phyloP scores from a whole-genome alignment of 1,284 basidiomycete genomes.

The Ustilago lituana region DNA sequence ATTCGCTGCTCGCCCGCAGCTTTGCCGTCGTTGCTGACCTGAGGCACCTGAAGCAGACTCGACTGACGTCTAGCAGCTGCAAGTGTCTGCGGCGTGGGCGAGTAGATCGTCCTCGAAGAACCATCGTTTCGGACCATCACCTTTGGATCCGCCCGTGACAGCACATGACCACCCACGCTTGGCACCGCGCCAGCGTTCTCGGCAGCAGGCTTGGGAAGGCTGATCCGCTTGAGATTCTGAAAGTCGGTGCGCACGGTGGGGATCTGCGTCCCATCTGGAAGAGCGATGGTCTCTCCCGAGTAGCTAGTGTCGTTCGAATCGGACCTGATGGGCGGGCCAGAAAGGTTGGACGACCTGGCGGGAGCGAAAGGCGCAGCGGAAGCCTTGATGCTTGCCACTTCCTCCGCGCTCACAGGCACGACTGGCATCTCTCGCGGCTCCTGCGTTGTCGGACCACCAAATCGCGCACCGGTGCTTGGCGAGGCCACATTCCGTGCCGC shows the following conservation, averaged over 20 bases:
- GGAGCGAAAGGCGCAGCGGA: slow-evolving; percentile 31
- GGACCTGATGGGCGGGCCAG: slow-evolving; percentile 29
- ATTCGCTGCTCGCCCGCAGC: slow-evolving; percentile 6
- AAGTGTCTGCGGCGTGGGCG: slow-evolving; percentile 46
- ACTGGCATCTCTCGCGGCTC: background rate
- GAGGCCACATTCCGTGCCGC: background rate
- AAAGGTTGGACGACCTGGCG: slow-evolving; percentile 23
- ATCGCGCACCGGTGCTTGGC: background rate
- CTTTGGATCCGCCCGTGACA: slow-evolving; percentile 18
- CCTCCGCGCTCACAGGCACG: slow-evolving; percentile 4
- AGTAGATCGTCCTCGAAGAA: slow-evolving; percentile 42
- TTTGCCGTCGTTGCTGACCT: background rate
- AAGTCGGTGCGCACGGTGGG: slow-evolving; percentile 49
- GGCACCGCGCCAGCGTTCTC: slow-evolving; percentile 5
- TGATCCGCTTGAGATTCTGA: slow-evolving; percentile 47
- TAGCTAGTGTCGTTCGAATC: slow-evolving; percentile 29
- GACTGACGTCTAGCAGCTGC: slow-evolving; percentile 28
- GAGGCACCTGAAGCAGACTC: slow-evolving; percentile 16
- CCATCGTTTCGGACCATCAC: slow-evolving; percentile 37
- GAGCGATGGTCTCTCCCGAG: slow-evolving; percentile 25
- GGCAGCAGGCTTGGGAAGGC: slow-evolving; percentile 11
- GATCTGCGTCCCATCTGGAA: slow-evolving; percentile 37
- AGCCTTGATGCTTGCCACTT: slow-evolving; percentile 33
- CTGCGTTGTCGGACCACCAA: background rate
- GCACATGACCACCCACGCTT: slow-evolving; percentile 37